phyloP scores from a whole-genome alignment of 495 filamentous ascomycete genomes.

The Penicillium pulvis region DNA sequence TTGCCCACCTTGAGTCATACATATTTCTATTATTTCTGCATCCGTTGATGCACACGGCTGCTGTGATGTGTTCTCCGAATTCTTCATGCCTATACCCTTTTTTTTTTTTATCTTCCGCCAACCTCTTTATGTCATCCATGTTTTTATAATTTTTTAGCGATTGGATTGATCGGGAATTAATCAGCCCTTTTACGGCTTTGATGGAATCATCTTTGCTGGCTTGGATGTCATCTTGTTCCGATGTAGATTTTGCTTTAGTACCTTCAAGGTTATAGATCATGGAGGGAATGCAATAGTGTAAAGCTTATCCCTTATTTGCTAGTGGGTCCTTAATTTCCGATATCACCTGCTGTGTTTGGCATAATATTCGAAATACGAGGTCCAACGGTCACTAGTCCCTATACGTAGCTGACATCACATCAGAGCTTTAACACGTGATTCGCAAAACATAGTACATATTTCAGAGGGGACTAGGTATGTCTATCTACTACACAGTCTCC shows the following conservation, averaged over 20 bases:
- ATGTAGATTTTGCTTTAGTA: not conserved
- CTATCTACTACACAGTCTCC: constrained; percentile 14
- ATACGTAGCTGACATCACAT: not conserved
- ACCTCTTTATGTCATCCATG: constrained; percentile 21
- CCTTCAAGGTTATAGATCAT: too few relatives aligned
- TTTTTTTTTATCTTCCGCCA: constrained; percentile 7
- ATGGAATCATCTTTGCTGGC: constrained; percentile 13
- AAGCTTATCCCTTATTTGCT: not conserved
- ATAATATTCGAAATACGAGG: not conserved
- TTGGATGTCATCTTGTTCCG: constrained; percentile 1
- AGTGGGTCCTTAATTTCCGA: not conserved
- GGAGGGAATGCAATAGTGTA: too few relatives aligned
- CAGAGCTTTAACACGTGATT: not conserved
- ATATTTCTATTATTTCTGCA: constrained; percentile 23
- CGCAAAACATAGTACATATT: constrained; percentile 2
- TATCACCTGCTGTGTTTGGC: not conserved
- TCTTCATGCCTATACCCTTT: constrained; percentile 36
- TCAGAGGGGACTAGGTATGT: constrained; percentile 4
- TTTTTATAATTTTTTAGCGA: constrained; percentile 10
- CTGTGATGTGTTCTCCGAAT: constrained; percentile 29
- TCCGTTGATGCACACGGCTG: constrained; percentile 19
- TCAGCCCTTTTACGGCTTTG: constrained; percentile 12
- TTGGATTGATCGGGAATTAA: constrained; percentile 19
- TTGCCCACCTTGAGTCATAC: constrained; percentile 8
- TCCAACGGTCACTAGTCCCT: not conserved